phyloP scores from a whole-genome alignment of 257 asterid genomes.

The Lycium barbarum region DNA sequence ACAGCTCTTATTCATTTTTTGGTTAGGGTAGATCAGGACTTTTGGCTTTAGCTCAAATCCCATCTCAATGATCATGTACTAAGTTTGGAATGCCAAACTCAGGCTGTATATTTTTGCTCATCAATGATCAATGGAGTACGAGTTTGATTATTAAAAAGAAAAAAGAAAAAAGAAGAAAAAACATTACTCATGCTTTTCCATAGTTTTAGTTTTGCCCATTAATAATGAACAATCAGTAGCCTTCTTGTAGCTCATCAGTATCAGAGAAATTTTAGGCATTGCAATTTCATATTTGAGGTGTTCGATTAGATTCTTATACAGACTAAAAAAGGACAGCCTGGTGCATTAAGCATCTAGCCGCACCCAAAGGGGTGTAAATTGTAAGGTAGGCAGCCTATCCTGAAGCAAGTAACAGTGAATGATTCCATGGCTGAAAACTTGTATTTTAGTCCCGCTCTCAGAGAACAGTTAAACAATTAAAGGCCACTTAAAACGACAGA shows the following conservation, averaged over 20 bases:
- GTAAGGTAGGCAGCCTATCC: neutral
- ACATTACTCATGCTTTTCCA: neutral
- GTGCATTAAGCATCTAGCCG: neutral
- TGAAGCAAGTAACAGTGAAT: neutral
- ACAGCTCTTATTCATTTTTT: too few relatives aligned
- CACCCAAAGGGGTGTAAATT: neutral
- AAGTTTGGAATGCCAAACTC: too few relatives aligned
- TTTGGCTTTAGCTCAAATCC: too few relatives aligned
- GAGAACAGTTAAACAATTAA: neutral
- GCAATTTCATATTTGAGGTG: neutral
- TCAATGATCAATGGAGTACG: too few relatives aligned
- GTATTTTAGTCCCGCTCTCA: neutral
- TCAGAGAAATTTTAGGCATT: neutral
- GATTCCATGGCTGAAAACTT: neutral
- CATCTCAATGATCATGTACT: too few relatives aligned
- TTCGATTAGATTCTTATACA: neutral
- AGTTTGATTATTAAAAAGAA: too few relatives aligned
- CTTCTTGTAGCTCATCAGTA: too few relatives aligned
- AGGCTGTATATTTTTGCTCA: too few relatives aligned
- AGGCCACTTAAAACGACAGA: neutral
- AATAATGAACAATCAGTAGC: neutral
- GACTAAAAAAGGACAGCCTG: neutral
- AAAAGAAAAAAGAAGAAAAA: too few relatives aligned
- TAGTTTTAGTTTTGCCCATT: neutral
- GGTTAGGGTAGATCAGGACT: too few relatives aligned